Evolutionary conservation across 345 rosid species (phyloP).

Genomic region (Acer campestre): DNA sequence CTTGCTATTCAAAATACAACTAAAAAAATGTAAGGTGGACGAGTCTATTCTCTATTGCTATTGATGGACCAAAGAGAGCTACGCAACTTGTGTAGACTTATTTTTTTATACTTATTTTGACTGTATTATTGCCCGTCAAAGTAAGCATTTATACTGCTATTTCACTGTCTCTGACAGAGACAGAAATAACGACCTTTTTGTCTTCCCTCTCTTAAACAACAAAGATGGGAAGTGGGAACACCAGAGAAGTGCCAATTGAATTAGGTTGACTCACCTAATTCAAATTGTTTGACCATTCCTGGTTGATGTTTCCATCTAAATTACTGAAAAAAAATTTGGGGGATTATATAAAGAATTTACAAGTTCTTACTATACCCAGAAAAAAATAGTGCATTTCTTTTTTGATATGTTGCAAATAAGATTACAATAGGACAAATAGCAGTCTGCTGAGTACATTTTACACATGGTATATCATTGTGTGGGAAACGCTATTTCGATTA

Average conservation of each 20-base stretch:
- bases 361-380: not conserved
- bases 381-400: not conserved
- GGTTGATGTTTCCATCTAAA: too few species aligned
- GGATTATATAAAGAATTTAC: not conserved
- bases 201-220: not conserved
- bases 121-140: conserved; percentile 14
- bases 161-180: conserved; percentile 6
- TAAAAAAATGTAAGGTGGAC: not conserved
- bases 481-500: not conserved
- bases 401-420: not conserved
- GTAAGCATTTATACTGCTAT: not conserved
- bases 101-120: not conserved
- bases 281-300: not conserved
- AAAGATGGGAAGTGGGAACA: not conserved
- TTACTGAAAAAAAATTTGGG: too few species aligned
- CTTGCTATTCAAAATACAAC: not conserved
- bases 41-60: not conserved
- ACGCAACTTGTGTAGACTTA: not conserved
- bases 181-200: conserved; percentile 14
- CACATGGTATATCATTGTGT: not conserved
- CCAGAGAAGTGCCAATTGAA: not conserved
- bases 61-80: not conserved
- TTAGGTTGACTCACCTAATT: not conserved
- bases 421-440: not conserved
- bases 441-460: not conserved